These are phyloP conservation scores for Solanum pimpinellifolium DNA, from an alignment of 257 asterid species.

Conservation along the genomic window DNA sequence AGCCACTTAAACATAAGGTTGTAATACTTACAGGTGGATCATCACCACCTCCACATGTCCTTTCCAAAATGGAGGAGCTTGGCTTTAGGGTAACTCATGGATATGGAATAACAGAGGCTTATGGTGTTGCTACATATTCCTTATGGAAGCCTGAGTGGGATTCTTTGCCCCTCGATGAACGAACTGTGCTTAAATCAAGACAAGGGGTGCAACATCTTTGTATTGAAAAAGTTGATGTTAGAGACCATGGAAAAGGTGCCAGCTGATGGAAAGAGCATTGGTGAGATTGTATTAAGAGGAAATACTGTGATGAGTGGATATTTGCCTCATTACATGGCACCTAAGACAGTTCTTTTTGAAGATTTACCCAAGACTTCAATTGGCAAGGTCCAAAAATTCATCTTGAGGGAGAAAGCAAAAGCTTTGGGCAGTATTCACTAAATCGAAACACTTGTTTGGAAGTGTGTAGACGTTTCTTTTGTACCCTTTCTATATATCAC, in stretches of 20 bases:
- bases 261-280: slow-evolving; percentile 15
- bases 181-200: slow-evolving; percentile 9
- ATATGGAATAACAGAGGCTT: slow-evolving; percentile 7
- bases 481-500: no score
- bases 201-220: slow-evolving; percentile 8
- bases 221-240: not conserved
- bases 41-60: slow-evolving; percentile 19
- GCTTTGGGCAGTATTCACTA: slow-evolving; percentile 10
- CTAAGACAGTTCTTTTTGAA: not conserved
- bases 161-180: slow-evolving; percentile 6
- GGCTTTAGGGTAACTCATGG: slow-evolving; percentile 17
- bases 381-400: slow-evolving; percentile 16
- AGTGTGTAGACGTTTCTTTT: no score
- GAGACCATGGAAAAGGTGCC: slow-evolving; percentile 3
- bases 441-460: no score
- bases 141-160: slow-evolving; percentile 29
- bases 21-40: slow-evolving; percentile 22
- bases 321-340: slow-evolving; percentile 1
- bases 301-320: slow-evolving; percentile 5
- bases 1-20: slow-evolving; percentile 15
- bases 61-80: slow-evolving; percentile 17
- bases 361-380: slow-evolving; percentile 8
- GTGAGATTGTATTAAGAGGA: slow-evolving; percentile 21
- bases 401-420: slow-evolving; percentile 17
- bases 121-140: slow-evolving; percentile 13